These are phyloP conservation scores for Debaryomyces maramus DNA, from an alignment of 805 yeast genomes.

Conservation along the genomic window DNA sequence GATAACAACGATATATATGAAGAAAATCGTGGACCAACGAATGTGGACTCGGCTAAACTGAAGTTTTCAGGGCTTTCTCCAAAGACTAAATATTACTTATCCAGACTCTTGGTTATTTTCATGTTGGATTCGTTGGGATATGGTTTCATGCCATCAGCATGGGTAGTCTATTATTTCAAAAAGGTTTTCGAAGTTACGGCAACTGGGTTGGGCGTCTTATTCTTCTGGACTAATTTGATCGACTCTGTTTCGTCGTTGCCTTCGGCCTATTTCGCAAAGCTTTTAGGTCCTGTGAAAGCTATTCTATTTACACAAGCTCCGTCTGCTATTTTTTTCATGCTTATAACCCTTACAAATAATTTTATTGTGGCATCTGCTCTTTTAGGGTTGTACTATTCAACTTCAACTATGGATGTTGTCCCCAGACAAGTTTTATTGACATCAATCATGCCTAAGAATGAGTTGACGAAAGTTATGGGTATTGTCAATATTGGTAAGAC, in stretches of 20 bases:
- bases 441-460: conserved; percentile 58
- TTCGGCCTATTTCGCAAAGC: conserved; percentile 66
- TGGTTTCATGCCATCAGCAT: conserved; percentile 85
- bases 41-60: not conserved
- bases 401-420: conserved; percentile 85
- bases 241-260: conserved; percentile 74
- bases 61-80: conserved; percentile 39
- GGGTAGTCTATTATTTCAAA: conserved; percentile 83
- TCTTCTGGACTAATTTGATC: conserved; percentile 60
- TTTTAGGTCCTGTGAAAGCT: conserved; percentile 76
- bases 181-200: conserved; percentile 55
- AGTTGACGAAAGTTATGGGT: conserved; percentile 78
- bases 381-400: conserved; percentile 56
- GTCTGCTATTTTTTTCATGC: conserved; percentile 61
- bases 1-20: conserved; percentile 9
- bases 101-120: conserved; percentile 57
- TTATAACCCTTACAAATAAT: conserved; percentile 26
- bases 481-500: conserved; percentile 85
- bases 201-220: conserved; percentile 61
- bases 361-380: conserved; percentile 50
- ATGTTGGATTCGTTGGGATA: conserved; percentile 85
- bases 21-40: conserved; percentile 4
- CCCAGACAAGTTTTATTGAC: conserved; percentile 84
- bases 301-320: conserved; percentile 76
- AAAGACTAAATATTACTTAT: conserved; percentile 41